These are phyloP conservation scores for Umbellularia californica DNA, from an alignment of 164 flowering plant species.

Conservation along the genomic window DNA sequence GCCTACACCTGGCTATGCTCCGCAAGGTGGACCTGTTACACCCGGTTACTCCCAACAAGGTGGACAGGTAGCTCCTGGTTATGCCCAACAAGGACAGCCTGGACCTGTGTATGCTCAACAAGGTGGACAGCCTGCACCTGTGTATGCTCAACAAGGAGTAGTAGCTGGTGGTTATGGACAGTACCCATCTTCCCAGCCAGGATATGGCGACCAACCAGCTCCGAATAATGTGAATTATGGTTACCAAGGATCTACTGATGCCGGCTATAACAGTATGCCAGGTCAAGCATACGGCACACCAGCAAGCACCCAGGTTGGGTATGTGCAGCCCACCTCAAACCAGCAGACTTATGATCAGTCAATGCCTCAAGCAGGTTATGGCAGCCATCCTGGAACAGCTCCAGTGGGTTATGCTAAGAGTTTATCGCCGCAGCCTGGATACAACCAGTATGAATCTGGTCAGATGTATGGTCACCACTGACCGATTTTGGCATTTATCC, in stretches of 20 bases:
- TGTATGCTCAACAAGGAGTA: conserved; percentile 30
- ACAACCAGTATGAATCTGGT: conserved; percentile 54
- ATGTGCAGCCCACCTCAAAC: conserved; percentile 45
- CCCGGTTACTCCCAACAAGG: conserved; percentile 43
- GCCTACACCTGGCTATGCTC: conserved; percentile 29
- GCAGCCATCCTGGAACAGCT: conserved; percentile 14
- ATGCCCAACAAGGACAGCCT: conserved; percentile 29
- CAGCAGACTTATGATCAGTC: conserved; percentile 63
- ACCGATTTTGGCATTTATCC: not conserved
- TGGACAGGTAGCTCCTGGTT: conserved; percentile 39
- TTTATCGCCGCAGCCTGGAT: conserved; percentile 57
- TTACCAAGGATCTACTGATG: conserved; percentile 51
- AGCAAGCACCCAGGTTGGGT: conserved; percentile 36
- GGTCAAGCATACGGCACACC: conserved; percentile 41
- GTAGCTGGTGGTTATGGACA: conserved; percentile 14
- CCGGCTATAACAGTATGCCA: conserved; percentile 18
- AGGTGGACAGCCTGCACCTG: conserved; percentile 38
- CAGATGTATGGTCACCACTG: conserved; percentile 53
- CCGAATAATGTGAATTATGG: conserved; percentile 39
- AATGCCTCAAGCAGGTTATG: conserved; percentile 19
- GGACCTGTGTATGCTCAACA: conserved; percentile 21
- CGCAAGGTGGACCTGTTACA: conserved; percentile 33
- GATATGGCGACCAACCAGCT: conserved; percentile 55
- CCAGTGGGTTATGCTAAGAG: conserved; percentile 48
- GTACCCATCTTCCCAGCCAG: conserved; percentile 54